Evolutionary conservation across 2,329 filamentous ascomycete genomes (phyloP).

Genomic region (Colletotrichum limetticola): DNA sequence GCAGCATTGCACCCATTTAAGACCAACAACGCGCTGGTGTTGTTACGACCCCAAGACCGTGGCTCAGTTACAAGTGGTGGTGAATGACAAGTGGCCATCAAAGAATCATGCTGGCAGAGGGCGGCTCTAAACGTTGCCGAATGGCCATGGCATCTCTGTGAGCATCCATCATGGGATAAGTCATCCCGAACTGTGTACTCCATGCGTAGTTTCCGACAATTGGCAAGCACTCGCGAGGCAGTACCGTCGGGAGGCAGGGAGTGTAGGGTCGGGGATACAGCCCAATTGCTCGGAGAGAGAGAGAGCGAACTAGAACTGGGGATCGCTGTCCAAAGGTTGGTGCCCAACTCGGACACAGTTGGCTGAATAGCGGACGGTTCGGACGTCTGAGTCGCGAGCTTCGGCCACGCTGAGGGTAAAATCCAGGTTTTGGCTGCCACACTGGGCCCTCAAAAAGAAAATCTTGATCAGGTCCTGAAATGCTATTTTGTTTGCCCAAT

Average conservation of each 20-base stretch:
- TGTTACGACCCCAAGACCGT: not conserved
- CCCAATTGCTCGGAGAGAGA: not conserved
- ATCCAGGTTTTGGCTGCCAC: not conserved
- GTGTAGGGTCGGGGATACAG: not conserved
- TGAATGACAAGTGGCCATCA: not conserved
- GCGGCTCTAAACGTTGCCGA: not conserved
- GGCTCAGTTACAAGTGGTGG: not conserved
- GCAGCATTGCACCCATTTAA: not conserved
- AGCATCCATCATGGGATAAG: not conserved
- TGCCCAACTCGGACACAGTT: conserved; percentile 32
- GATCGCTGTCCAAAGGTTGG: conserved; percentile 24
- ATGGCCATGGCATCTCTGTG: not conserved
- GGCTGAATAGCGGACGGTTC: conserved; percentile 19
- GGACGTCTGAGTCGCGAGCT: conserved; percentile 27
- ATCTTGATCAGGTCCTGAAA: conserved; percentile 5
- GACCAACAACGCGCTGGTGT: not conserved
- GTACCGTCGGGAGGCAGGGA: not conserved
- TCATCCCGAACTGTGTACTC: not conserved
- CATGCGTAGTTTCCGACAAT: not conserved
- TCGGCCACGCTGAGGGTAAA: conserved; percentile 9
- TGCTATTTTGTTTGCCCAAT: conserved; percentile 9
- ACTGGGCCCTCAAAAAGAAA: not conserved
- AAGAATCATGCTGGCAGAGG: not conserved
- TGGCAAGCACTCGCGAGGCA: not conserved
- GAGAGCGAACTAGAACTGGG: conserved; percentile 6